phyloP scores from a whole-genome alignment of 2,329 filamentous ascomycete species.

The Calonectria hawksworthii region DNA sequence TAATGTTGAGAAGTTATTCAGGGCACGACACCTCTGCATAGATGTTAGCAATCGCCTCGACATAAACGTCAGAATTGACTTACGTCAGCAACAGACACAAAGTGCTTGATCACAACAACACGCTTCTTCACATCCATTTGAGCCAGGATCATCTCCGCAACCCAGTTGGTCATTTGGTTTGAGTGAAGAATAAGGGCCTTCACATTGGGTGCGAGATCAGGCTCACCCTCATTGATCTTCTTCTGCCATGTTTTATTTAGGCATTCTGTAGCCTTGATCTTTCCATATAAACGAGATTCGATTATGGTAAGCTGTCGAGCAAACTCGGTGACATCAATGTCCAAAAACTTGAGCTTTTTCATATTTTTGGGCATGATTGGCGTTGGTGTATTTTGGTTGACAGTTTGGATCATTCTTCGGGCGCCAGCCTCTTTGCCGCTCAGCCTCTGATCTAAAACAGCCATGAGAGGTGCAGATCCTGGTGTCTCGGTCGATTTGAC shows the following conservation, averaged over 20 bases:
- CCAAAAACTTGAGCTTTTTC: conserved; percentile 98
- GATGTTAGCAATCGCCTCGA: conserved; percentile 30
- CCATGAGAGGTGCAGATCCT: conserved; percentile 86
- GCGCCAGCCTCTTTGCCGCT: conserved; percentile 89
- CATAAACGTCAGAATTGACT: conserved; percentile 53
- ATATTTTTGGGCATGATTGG: conserved; percentile 98
- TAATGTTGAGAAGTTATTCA: conserved; percentile 98
- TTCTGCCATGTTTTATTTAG: conserved; percentile 99
- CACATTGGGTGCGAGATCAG: conserved; percentile 92
- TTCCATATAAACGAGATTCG: conserved; percentile 93
- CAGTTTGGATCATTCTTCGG: conserved; percentile 88
- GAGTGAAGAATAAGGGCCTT: conserved; percentile 97
- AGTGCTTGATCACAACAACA: conserved; percentile 98
- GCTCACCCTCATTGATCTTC: conserved; percentile 85
- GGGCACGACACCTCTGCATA: conserved; percentile 84
- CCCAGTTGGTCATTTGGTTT: conserved; percentile 99
- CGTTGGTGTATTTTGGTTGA: conserved; percentile 84
- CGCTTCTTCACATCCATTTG: conserved; percentile 96
- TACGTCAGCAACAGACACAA: conserved; percentile 95
- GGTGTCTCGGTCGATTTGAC: conserved; percentile 95
- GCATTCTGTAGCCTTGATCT: conserved; percentile 96
- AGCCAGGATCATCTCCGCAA: conserved; percentile 97
- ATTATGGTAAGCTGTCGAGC: conserved; percentile 98
- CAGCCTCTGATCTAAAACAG: conserved; percentile 88
- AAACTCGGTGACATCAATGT: conserved; percentile 96